These are phyloP conservation scores for Gloeopeniophorella convolvens DNA, from an alignment of 768 basidiomycete species.

Conservation along the genomic window DNA sequence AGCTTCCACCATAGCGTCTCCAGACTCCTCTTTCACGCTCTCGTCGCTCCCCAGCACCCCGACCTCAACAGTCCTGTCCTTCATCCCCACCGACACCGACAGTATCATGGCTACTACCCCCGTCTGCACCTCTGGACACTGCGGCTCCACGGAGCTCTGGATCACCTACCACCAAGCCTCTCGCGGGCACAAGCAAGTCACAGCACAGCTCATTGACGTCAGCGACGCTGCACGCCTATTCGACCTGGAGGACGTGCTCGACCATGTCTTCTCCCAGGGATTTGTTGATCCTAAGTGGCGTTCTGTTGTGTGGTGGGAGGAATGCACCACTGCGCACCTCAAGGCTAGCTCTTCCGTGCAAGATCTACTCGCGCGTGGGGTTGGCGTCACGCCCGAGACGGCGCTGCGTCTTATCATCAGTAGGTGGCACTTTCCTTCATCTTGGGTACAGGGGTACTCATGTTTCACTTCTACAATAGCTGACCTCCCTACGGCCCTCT, in stretches of 20 bases:
- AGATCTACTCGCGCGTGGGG: constrained; percentile 32
- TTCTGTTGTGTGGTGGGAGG: constrained; percentile 41
- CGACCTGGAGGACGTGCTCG: constrained; percentile 45
- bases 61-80: neutral
- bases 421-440: constrained; percentile 21
- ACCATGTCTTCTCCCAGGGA: constrained; percentile 39
- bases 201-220: constrained; percentile 43
- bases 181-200: constrained; percentile 34
- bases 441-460: neutral
- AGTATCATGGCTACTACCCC: neutral
- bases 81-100: neutral
- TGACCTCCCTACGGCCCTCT: constrained; percentile 35
- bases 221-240: constrained; percentile 34
- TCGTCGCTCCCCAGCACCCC: neutral
- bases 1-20: constrained; percentile 2
- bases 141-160: constrained; percentile 36
- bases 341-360: constrained; percentile 32
- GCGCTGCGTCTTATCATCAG: constrained; percentile 43
- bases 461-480: constrained; percentile 25
- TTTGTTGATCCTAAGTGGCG: constrained; percentile 40
- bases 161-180: constrained; percentile 43
- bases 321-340: constrained; percentile 32
- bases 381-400: constrained; percentile 37
- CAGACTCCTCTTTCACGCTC: neutral
- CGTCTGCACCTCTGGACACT: no score